Base-by-base conservation (phyloP, 2,329 filamentous ascomycete species). In the Colletotrichum camelliae region DNA sequence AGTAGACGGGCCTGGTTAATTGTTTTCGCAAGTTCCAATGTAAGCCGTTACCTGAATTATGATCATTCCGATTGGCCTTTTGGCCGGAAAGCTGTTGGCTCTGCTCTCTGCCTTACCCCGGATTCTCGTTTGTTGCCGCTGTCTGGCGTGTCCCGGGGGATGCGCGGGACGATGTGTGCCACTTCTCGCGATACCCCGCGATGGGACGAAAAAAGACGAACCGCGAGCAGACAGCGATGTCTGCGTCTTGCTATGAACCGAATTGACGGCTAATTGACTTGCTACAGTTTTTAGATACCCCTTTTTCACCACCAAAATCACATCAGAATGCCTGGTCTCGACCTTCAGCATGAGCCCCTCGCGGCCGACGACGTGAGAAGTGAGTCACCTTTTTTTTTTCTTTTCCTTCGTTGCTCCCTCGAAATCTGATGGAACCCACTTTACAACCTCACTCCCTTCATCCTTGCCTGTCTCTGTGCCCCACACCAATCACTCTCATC, bases 321-420 rank as follows among this genome's bases (percentile, higher is more conserved):
- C 52, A 67, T 55, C 55, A 77, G 84, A 62, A 88, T 88, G 87
- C 83, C 87, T 76, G 85, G 84, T 79, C 79, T 84, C 77, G 84
- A 87, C 66, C 84, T 86, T 80, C 80, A 81, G 72, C 70, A 76
- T 69, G 74, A 74, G 74, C 83, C 85, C 70, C 83, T 86, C 75
- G 83, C 83, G 76, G 85, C 87, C 67, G 88, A 89, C 81, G 87
- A 89, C 76, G 85, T 84, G 68, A 82, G 85, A 84, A 82, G 84
- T 86, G 67, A 85, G 84, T 84, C 18, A 74, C 67, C 43, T 31
- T 35, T 37, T 43, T 39, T 48, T 62, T 24, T 66, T 31, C 35
- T 7, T 7, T 16, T 16, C 16, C 9, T 12, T 52, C 43, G 43
- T 16, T 21, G 29, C 6, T n/a, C n/a, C n/a, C 21, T 58, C 15